phyloP scores from a whole-genome alignment of 306 rosid species.

The Dryas drummondii region DNA sequence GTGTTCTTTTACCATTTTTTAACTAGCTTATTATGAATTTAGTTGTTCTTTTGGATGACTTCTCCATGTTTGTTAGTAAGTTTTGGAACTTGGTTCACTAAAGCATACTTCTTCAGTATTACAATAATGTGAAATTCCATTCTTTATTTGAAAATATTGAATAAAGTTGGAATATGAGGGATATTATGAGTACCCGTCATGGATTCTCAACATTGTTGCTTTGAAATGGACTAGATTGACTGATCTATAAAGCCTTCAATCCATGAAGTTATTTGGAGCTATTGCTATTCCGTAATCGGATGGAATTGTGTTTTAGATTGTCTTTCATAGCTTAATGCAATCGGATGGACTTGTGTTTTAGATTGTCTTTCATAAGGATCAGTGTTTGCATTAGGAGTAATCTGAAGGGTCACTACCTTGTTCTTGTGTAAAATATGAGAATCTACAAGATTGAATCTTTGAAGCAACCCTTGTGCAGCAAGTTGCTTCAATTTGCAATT shows the following conservation, averaged over 20 bases:
- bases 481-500: background rate
- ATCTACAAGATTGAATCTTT: background rate
- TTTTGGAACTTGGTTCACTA: constrained; percentile 2
- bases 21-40: background rate
- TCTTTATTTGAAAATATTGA: background rate
- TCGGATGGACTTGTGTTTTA: no score
- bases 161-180: background rate
- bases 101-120: background rate
- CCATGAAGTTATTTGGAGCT: background rate
- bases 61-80: background rate
- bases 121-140: background rate
- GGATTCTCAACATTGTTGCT: no score
- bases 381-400: no score
- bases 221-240: background rate
- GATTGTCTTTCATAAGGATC: no score
- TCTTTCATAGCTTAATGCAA: background rate
- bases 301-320: background rate
- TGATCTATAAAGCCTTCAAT: background rate
- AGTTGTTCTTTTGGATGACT: background rate
- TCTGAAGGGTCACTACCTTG: no score
- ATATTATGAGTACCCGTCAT: background rate
- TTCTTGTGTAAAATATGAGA: no score
- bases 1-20: background rate
- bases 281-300: background rate
- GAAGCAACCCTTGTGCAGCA: constrained; percentile 1